Conservation (phyloP, 129 eudicot species). For the Arctium minus region DNA sequence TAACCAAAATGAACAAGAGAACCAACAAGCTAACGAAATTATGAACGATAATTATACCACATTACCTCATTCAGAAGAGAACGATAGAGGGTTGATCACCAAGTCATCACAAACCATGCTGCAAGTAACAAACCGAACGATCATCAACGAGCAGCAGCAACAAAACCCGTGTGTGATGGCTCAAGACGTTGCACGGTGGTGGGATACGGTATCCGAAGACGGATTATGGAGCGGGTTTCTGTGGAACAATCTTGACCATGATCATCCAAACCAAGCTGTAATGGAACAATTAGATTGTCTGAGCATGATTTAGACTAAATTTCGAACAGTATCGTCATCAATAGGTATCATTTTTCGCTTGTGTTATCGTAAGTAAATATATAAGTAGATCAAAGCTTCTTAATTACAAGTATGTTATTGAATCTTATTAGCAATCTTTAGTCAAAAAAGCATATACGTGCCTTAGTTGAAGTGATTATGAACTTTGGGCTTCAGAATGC, state of each 20-base stretch:
- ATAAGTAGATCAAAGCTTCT: conserved; percentile 4
- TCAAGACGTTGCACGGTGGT: conserved; percentile 36
- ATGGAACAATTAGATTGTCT: conserved; percentile 20
- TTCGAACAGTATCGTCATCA: neutral
- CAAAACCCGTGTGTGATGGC: conserved; percentile 21
- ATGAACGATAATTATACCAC: conserved; percentile 1
- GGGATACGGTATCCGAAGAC: conserved; percentile 32
- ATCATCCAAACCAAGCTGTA: conserved; percentile 17
- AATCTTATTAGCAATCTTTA: neutral
- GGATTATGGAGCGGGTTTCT: conserved; percentile 44
- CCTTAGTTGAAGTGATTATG: neutral
- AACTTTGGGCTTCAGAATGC: neutral
- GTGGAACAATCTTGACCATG: conserved; percentile 38
- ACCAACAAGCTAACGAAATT: neutral
- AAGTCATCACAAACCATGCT: conserved; percentile 4
- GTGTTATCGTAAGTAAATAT: neutral
- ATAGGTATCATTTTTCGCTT: conserved; percentile 8
- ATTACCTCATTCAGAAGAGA: conserved; percentile 21
- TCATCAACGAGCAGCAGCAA: conserved; percentile 15
- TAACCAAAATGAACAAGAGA: conserved; percentile 3
- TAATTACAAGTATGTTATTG: neutral
- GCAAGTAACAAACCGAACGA: conserved; percentile 31
- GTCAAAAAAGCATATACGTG: neutral
- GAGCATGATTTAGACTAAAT: conserved; percentile 2
- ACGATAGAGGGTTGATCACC: neutral